Conservation (phyloP, 805 yeast genomes). For the Yamadazyma olivae region DNA sequence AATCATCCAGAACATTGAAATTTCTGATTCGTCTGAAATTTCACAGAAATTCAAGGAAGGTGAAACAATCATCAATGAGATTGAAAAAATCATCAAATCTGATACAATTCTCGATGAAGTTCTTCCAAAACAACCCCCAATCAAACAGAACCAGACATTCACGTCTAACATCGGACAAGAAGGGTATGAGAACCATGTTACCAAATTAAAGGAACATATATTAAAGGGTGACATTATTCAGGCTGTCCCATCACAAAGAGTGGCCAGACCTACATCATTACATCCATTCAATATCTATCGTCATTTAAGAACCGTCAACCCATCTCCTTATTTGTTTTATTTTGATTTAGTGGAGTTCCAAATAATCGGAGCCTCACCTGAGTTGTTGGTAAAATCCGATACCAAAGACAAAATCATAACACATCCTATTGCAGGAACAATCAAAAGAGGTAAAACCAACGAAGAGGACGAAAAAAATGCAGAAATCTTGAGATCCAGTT, state of each 20-base stretch:
- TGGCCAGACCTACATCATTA: slow-evolving; percentile 88
- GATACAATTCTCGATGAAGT: slow-evolving; percentile 41
- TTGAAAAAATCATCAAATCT: slow-evolving; percentile 49
- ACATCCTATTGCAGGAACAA: slow-evolving; percentile 98
- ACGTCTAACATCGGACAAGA: slow-evolving; percentile 89
- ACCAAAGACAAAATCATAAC: slow-evolving; percentile 71
- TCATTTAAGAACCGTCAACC: slow-evolving; percentile 92
- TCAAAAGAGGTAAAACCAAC: slow-evolving; percentile 81
- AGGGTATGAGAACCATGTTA: slow-evolving; percentile 87
- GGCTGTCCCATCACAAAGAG: slow-evolving; percentile 97
- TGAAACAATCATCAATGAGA: slow-evolving; percentile 51
- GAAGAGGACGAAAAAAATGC: slow-evolving; percentile 92
- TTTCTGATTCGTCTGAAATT: slow-evolving; percentile 28
- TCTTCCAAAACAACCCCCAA: slow-evolving; percentile 73
- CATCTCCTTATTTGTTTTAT: slow-evolving; percentile 95
- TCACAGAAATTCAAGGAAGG: slow-evolving; percentile 53
- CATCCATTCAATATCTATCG: slow-evolving; percentile 97
- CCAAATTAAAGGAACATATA: slow-evolving; percentile 73
- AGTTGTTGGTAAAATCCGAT: slow-evolving; percentile 82
- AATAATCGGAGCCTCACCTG: slow-evolving; percentile 97
- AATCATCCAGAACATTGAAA: slow-evolving; percentile 74
- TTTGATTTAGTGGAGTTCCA: slow-evolving; percentile 91
- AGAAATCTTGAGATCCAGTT: slow-evolving; percentile 62
- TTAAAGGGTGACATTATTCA: slow-evolving; percentile 92
- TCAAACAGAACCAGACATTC: slow-evolving; percentile 64